Evolutionary conservation across 345 rosid genomes (phyloP).

Genomic region (Gossypium mustelinum): DNA sequence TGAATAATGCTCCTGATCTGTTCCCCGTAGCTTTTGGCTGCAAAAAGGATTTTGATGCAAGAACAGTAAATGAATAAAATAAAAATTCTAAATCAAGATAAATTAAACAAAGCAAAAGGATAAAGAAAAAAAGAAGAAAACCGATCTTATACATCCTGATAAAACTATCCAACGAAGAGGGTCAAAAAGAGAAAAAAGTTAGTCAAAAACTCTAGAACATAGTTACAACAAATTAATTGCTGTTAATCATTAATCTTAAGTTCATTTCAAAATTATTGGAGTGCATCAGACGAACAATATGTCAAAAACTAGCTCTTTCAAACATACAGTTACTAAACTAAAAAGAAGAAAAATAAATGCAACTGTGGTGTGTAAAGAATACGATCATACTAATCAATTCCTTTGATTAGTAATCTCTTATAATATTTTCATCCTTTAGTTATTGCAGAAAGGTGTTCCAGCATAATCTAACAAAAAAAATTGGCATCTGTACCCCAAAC

Average conservation of each 20-base stretch:
- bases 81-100: slow-evolving; percentile 11
- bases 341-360: not conserved
- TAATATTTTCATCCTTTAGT: not conserved
- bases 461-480: not conserved
- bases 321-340: not conserved
- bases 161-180: slow-evolving; percentile 11
- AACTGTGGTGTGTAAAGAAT: not conserved
- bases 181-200: not conserved
- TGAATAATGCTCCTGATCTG: slow-evolving; percentile 57
- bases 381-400: not conserved
- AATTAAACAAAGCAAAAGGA: not conserved
- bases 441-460: not conserved
- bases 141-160: not conserved
- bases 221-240: not conserved
- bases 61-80: not conserved
- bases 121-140: not conserved
- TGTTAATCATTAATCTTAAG: not conserved
- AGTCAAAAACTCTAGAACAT: not conserved
- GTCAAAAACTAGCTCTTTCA: not conserved
- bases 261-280: not conserved
- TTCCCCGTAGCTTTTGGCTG: slow-evolving; percentile 59
- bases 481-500: not conserved
- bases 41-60: slow-evolving; percentile 25
- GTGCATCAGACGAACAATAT: not conserved
- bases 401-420: not conserved